These are phyloP conservation scores for Colletotrichum tanaceti DNA, from an alignment of 2,329 filamentous ascomycete genomes.

Conservation along the genomic window DNA sequence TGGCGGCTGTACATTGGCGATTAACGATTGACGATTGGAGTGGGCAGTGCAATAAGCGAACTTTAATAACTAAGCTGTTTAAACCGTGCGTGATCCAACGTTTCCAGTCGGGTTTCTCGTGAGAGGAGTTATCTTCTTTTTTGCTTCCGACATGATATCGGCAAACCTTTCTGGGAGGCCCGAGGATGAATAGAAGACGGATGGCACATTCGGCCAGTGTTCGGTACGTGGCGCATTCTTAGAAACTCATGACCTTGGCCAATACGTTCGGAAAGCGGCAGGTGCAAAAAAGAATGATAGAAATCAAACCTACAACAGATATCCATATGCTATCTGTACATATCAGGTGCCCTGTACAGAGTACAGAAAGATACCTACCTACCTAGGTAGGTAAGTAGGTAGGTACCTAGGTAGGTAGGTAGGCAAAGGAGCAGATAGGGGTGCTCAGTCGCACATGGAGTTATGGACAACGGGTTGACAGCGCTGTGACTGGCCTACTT, in stretches of 20 bases:
- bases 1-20: neutral
- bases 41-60: slow-evolving; percentile 2
- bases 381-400: neutral
- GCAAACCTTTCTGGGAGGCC: neutral
- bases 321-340: too few relatives aligned
- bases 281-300: neutral
- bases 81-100: neutral
- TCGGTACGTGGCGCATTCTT: too few relatives aligned
- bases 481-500: slow-evolving; percentile 2
- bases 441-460: too few relatives aligned
- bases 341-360: too few relatives aligned
- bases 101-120: neutral
- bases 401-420: too few relatives aligned
- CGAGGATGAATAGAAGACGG: neutral
- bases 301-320: too few relatives aligned
- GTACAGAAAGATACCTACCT: too few relatives aligned
- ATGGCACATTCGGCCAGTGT: neutral
- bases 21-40: neutral
- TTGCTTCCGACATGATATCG: neutral
- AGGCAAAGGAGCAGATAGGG: too few relatives aligned
- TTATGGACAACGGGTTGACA: neutral
- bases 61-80: neutral
- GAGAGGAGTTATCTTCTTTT: too few relatives aligned
- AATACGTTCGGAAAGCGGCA: neutral
- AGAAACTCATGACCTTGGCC: neutral